Conservation (phyloP, 2,329 filamentous ascomycete genomes). For the Alternaria conjuncta region DNA sequence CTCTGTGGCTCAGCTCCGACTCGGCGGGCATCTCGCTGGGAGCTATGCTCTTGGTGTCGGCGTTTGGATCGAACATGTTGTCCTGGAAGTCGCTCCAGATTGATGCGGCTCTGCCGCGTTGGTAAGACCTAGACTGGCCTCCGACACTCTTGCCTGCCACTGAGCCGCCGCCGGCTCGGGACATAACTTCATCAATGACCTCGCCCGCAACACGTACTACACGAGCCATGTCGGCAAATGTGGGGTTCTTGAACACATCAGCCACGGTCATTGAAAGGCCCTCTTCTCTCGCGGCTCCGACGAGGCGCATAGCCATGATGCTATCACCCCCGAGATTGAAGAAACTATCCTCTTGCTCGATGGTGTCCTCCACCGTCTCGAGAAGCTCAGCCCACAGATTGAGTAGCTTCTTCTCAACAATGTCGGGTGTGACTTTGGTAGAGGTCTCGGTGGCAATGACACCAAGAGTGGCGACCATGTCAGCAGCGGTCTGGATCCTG, state of each 20-base stretch:
- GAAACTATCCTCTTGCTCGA: slow-evolving; percentile 43
- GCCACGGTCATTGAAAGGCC: slow-evolving; percentile 44
- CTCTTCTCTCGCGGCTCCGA: slow-evolving; percentile 42
- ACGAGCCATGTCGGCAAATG: slow-evolving; percentile 42
- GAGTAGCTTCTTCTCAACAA: slow-evolving; percentile 44
- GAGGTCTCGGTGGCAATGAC: slow-evolving; percentile 39
- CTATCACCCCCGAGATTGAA: slow-evolving; percentile 44
- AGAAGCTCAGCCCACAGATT: slow-evolving; percentile 40
- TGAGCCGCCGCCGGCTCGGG: slow-evolving; percentile 33
- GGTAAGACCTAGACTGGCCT: slow-evolving; percentile 25
- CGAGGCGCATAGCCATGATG: slow-evolving; percentile 45
- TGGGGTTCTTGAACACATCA: slow-evolving; percentile 45
- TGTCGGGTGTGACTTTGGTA: slow-evolving; percentile 35
- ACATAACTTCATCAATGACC: slow-evolving; percentile 46
- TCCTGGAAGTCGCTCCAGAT: slow-evolving; percentile 41
- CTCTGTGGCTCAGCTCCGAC: slow-evolving; percentile 13
- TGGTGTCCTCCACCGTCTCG: slow-evolving; percentile 43
- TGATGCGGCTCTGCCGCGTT: slow-evolving; percentile 26
- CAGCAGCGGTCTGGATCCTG: slow-evolving; percentile 38
- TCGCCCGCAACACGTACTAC: slow-evolving; percentile 44
- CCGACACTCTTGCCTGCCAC: slow-evolving; percentile 19
- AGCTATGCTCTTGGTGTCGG: slow-evolving; percentile 13
- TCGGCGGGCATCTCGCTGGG: slow-evolving; percentile 16
- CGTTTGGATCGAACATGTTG: slow-evolving; percentile 36
- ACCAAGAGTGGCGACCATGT: slow-evolving; percentile 43